Percentiles rank a stretch among this genome's conserved stretches.
Evolutionary conservation across 371 early-diverging fungal species (phyloP).

Genomic region (Mortierella sp.): DNA sequence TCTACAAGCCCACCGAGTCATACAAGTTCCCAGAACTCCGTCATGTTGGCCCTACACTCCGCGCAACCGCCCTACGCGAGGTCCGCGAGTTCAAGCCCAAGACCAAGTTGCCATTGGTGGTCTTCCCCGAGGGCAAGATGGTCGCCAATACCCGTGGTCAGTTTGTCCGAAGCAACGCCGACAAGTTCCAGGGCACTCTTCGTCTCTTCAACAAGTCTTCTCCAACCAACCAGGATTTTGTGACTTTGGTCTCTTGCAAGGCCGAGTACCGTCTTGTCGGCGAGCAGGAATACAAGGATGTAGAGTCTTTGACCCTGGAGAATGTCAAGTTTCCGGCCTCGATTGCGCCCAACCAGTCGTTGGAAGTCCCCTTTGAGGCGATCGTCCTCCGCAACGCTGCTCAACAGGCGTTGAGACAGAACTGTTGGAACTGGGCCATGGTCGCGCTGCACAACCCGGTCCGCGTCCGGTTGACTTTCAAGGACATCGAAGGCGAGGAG

Average conservation of each 20-base stretch:
- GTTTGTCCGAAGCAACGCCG: constrained; percentile 40
- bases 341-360: constrained; percentile 50
- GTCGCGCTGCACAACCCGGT: constrained; percentile 54
- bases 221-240: constrained; percentile 36
- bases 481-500: constrained; percentile 58
- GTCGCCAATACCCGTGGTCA: constrained; percentile 45
- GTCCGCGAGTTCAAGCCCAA: constrained; percentile 46
- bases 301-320: constrained; percentile 22
- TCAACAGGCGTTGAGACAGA: constrained; percentile 37
- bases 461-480: constrained; percentile 55
- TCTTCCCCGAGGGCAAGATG: constrained; percentile 46
- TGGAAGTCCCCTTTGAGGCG: constrained; percentile 42
- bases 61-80: constrained; percentile 34
- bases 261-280: constrained; percentile 61
- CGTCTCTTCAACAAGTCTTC: constrained; percentile 58
- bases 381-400: constrained; percentile 45
- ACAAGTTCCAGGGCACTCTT: constrained; percentile 50
- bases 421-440: constrained; percentile 55
- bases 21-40: constrained; percentile 55
- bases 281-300: constrained; percentile 48
- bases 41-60: constrained; percentile 39
- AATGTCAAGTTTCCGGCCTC: constrained; percentile 49
- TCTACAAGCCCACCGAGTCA: constrained; percentile 52
- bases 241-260: constrained; percentile 46
- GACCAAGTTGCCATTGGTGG: constrained; percentile 29